Conservation (phyloP, 371 early-diverging fungal species). For the Actinomortierella wolfii region DNA sequence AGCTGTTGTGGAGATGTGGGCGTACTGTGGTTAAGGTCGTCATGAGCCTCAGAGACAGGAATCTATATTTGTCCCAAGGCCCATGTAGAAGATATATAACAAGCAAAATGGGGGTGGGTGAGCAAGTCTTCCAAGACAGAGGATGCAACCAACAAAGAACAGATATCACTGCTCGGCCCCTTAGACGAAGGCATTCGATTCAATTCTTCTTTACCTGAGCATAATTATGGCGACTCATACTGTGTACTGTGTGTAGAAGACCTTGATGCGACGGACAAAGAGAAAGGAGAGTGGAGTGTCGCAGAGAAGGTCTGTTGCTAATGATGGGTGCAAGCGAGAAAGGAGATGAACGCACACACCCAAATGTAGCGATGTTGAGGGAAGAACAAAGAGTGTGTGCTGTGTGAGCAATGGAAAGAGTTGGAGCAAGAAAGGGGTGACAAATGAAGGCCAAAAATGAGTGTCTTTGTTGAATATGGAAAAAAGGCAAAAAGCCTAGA, state of each 20-base stretch:
- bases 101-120: background rate
- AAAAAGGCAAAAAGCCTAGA: background rate
- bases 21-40: background rate
- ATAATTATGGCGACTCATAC: no score
- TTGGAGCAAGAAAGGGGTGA: conserved; percentile 5
- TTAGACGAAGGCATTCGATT: no score
- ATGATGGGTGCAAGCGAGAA: background rate
- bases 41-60: conserved; percentile 15
- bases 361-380: no score
- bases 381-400: background rate
- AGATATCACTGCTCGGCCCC: no score
- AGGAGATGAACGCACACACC: no score
- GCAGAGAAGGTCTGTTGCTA: background rate
- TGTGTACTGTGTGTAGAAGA: no score
- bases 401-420: background rate
- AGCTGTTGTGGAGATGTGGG: conserved; percentile 4
- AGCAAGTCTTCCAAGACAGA: background rate
- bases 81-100: background rate
- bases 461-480: background rate
- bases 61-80: conserved; percentile 6
- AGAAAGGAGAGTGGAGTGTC: background rate
- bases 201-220: no score
- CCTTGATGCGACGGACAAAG: background rate
- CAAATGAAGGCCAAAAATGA: background rate
- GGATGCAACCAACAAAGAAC: background rate